phyloP scores from a whole-genome alignment of 176 grass and related monocot species.

The Bonia amplexicaulis region DNA sequence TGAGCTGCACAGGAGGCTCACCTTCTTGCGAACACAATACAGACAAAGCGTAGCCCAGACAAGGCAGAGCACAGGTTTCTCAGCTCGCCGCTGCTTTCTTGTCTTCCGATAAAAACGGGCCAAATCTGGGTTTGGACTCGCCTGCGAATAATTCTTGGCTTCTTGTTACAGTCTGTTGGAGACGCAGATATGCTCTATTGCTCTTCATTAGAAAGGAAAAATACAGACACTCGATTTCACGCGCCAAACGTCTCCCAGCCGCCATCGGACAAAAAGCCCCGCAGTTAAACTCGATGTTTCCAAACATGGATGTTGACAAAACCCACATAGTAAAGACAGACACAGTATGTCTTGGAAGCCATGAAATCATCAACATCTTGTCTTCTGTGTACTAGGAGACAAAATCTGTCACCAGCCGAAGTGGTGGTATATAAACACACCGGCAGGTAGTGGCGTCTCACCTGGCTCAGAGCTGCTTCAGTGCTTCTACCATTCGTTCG shows the following conservation, averaged over 20 bases:
- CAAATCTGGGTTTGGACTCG: conserved; percentile 12
- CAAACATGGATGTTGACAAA: background rate
- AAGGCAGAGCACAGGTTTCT: conserved; percentile 23
- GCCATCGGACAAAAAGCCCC: background rate
- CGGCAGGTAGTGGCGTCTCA: conserved; percentile 22
- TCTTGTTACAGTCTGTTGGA: conserved; percentile 20
- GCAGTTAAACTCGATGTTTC: conserved; percentile 15
- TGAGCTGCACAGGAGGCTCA: background rate
- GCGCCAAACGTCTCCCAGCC: background rate
- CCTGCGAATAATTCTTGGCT: background rate
- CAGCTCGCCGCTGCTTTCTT: conserved; percentile 22
- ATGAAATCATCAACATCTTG: conserved; percentile 18
- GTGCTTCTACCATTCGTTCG: background rate
- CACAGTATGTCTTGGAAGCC: background rate
- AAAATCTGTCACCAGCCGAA: background rate
- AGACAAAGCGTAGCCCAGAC: background rate
- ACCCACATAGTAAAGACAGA: conserved; percentile 19
- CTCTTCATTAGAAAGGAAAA: background rate
- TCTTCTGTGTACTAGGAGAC: background rate
- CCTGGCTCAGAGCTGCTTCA: background rate
- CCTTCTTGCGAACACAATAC: background rate
- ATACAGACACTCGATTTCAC: background rate
- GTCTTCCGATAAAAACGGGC: background rate
- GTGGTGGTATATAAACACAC: conserved; percentile 15
- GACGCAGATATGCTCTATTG: background rate